Evolutionary conservation across 805 yeast genomes (phyloP).

Genomic region (Isabelozyma heimii): DNA sequence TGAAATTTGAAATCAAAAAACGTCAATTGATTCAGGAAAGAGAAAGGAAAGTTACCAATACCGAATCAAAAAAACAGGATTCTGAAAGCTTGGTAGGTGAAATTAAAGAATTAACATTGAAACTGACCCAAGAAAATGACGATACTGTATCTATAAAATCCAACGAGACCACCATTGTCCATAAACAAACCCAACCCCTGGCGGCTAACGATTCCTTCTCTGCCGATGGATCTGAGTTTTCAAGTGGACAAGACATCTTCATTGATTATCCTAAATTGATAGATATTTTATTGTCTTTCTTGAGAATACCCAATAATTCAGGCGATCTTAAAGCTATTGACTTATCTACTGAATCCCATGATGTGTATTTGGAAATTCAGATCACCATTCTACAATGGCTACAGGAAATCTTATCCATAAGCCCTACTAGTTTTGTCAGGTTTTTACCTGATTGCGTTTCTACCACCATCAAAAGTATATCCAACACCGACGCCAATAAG

Average conservation of each 20-base stretch:
- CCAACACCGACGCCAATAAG: constrained; percentile 32
- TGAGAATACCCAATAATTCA: constrained; percentile 51
- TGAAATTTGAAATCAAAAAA: constrained; percentile 51
- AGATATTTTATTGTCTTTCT: constrained; percentile 75
- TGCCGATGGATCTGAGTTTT: constrained; percentile 23
- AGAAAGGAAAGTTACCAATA: neutral
- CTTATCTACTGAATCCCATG: constrained; percentile 34
- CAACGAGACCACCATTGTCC: constrained; percentile 18
- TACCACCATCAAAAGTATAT: constrained; percentile 49
- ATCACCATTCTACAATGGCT: constrained; percentile 82
- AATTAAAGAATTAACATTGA: neutral
- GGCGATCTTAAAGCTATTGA: constrained; percentile 18
- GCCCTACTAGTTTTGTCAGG: constrained; percentile 72
- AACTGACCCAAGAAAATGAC: constrained; percentile 1
- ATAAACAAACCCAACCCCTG: constrained; percentile 1
- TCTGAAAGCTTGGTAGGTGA: neutral
- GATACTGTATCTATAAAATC: constrained; percentile 25
- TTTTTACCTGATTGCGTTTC: constrained; percentile 74
- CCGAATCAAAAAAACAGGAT: neutral
- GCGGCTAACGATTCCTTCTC: constrained; percentile 1
- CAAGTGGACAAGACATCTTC: constrained; percentile 67
- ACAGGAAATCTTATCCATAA: constrained; percentile 63
- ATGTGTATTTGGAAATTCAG: constrained; percentile 58
- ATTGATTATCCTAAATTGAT: constrained; percentile 79
- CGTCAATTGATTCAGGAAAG: constrained; percentile 14